phyloP scores from a whole-genome alignment of 768 basidiomycete species.

The Mycena pura region DNA sequence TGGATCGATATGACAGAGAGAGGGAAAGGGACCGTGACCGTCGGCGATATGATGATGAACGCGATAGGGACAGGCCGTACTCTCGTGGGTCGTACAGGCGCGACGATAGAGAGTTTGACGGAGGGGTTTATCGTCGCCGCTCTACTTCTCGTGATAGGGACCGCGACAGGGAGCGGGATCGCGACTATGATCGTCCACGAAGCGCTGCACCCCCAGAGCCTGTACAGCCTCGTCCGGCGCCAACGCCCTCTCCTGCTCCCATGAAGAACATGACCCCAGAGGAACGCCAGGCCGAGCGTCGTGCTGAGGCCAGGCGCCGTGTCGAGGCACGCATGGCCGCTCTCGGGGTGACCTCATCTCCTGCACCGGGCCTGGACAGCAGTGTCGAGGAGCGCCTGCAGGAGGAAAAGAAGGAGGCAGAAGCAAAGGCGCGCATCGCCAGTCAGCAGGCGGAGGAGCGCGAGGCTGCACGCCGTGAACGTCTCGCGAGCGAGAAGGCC shows the following conservation, averaged over 20 bases:
- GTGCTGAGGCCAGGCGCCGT: conserved; percentile 80
- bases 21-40: conserved; percentile 28
- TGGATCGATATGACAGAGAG: conserved; percentile 42
- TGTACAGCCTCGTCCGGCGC: conserved; percentile 48
- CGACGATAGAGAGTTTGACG: conserved; percentile 51
- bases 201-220: conserved; percentile 57
- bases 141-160: conserved; percentile 36
- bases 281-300: conserved; percentile 79
- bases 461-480: conserved; percentile 71
- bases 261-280: conserved; percentile 83
- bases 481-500: conserved; percentile 78
- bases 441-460: conserved; percentile 85
- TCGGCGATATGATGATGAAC: conserved; percentile 28
- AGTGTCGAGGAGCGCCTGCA: conserved; percentile 85
- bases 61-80: conserved; percentile 59
- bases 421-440: conserved; percentile 79
- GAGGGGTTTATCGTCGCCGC: conserved; percentile 39
- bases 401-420: conserved; percentile 89
- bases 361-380: conserved; percentile 61
- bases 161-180: conserved; percentile 44
- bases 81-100: conserved; percentile 53
- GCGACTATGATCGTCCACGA: conserved; percentile 52
- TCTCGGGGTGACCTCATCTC: conserved; percentile 64
- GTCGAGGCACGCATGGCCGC: conserved; percentile 87
- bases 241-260: conserved; percentile 58